Conservation (phyloP, 2,329 filamentous ascomycete genomes). For the Cladosporium sp. region DNA sequence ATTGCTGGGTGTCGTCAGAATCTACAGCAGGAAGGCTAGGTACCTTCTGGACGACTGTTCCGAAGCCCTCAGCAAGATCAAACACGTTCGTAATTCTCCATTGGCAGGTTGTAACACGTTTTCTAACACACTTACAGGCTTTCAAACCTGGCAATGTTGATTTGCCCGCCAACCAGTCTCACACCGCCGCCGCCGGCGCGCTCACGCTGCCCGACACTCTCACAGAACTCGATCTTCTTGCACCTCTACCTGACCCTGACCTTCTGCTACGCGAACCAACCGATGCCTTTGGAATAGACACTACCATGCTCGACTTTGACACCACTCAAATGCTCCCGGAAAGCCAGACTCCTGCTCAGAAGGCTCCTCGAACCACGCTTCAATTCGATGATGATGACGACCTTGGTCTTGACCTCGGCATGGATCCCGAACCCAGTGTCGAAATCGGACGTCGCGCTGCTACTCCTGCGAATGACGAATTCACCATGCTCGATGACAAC, state of each 20-base stretch:
- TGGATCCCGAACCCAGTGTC: constrained; percentile 58
- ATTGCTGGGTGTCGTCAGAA: constrained; percentile 90
- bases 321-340: constrained; percentile 79
- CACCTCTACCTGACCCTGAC: constrained; percentile 74
- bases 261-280: constrained; percentile 62
- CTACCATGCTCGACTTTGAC: constrained; percentile 54
- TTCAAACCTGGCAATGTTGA: constrained; percentile 97
- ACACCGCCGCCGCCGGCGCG: constrained; percentile 78
- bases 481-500: constrained; percentile 56
- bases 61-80: constrained; percentile 95
- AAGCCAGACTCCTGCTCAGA: constrained; percentile 33
- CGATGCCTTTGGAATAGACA: constrained; percentile 37
- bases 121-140: constrained; percentile 57
- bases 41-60: constrained; percentile 97
- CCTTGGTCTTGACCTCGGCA: constrained; percentile 65
- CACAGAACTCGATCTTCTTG: constrained; percentile 88
- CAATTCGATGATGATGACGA: constrained; percentile 58
- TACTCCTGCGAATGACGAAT: constrained; percentile 56
- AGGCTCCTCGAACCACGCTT: constrained; percentile 26
- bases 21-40: constrained; percentile 95
- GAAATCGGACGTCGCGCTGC: constrained; percentile 90
- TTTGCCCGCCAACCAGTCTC: constrained; percentile 74
- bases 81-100: constrained; percentile 71
- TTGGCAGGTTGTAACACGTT: not conserved
- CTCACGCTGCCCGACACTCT: constrained; percentile 89